Evolutionary conservation across 352 stramenopile species (phyloP).

Genomic region (Phytophthora sp.): DNA sequence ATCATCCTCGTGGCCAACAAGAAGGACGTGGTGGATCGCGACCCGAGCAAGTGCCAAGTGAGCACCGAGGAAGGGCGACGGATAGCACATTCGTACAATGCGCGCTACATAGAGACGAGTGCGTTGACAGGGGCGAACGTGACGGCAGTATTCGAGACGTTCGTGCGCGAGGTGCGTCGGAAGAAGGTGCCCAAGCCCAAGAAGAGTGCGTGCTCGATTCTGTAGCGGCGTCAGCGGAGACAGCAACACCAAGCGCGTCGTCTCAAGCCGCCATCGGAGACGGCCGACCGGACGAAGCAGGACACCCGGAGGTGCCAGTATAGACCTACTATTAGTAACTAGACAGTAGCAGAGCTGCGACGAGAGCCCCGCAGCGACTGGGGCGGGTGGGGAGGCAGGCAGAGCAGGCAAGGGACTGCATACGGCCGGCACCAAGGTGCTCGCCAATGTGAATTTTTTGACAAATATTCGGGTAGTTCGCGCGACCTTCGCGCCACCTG

Average conservation of each 20-base stretch:
- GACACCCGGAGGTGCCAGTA: slow-evolving; percentile 25
- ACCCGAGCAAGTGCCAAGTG: slow-evolving; percentile 84
- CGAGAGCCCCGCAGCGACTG: slow-evolving; percentile 5
- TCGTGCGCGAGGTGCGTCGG: slow-evolving; percentile 85
- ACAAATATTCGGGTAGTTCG: slow-evolving; percentile 2
- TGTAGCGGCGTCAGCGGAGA: slow-evolving; percentile 41
- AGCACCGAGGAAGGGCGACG: slow-evolving; percentile 83
- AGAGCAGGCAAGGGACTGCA: slow-evolving; percentile 13
- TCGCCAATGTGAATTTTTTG: slow-evolving; percentile 37
- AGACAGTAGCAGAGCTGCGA: slow-evolving; percentile 37
- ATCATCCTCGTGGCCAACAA: slow-evolving; percentile 92
- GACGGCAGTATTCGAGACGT: slow-evolving; percentile 87
- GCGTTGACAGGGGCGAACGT: slow-evolving; percentile 87
- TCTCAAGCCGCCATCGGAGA: no score
- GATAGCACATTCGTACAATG: slow-evolving; percentile 88
- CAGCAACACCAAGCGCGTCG: no score
- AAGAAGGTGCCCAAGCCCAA: slow-evolving; percentile 81
- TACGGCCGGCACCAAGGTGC: slow-evolving; percentile 10
- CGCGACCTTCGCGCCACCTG: no score
- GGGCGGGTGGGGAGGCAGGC: slow-evolving; percentile 7
- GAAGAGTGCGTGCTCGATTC: slow-evolving; percentile 73
- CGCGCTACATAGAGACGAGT: slow-evolving; percentile 89
- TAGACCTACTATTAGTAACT: slow-evolving; percentile 45
- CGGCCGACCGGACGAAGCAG: slow-evolving; percentile 2
- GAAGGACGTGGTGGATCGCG: slow-evolving; percentile 85